Evolutionary conservation across 2,329 filamentous ascomycete genomes (phyloP).

Genomic region (Metarhizium guizhouense): DNA sequence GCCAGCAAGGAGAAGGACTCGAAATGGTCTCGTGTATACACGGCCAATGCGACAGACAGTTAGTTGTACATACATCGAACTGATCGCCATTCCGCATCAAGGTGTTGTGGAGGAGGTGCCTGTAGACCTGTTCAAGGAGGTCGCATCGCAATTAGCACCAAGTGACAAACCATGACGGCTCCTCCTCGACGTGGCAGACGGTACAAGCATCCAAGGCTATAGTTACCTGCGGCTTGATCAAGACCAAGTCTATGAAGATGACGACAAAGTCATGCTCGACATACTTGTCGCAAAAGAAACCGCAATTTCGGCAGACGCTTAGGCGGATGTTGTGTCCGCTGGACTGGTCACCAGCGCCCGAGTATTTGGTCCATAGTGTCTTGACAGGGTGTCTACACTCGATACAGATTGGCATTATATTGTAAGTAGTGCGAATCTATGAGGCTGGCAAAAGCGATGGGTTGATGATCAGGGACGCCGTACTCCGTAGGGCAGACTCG

Average conservation of each 20-base stretch:
- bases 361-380: conserved; percentile 84
- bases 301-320: conserved; percentile 94
- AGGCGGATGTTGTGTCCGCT: conserved; percentile 91
- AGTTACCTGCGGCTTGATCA: conserved; percentile 88
- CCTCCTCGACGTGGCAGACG: too few relatives aligned
- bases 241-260: conserved; percentile 89
- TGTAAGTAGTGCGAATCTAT: too few relatives aligned
- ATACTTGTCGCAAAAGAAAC: conserved; percentile 94
- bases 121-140: conserved; percentile 59
- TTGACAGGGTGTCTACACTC: conserved; percentile 77
- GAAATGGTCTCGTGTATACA: not conserved
- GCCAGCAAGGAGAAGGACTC: too few relatives aligned
- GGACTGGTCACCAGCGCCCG: conserved; percentile 75
- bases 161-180: not conserved
- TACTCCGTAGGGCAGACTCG: too few relatives aligned
- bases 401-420: conserved; percentile 73
- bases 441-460: too few relatives aligned
- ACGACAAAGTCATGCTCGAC: conserved; percentile 99
- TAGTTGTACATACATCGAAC: conserved; percentile 49
- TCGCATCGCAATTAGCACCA: not conserved
- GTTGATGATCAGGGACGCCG: too few relatives aligned
- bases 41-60: too few relatives aligned
- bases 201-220: not conserved
- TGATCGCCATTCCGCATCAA: conserved; percentile 62
- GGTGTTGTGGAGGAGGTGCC: conserved; percentile 90